A percentile compares a stretch with the other conserved stretches of the same genome.
These are phyloP conservation scores for Gossypium bickii DNA, from an alignment of 345 rosid species.

Conservation along the genomic window DNA sequence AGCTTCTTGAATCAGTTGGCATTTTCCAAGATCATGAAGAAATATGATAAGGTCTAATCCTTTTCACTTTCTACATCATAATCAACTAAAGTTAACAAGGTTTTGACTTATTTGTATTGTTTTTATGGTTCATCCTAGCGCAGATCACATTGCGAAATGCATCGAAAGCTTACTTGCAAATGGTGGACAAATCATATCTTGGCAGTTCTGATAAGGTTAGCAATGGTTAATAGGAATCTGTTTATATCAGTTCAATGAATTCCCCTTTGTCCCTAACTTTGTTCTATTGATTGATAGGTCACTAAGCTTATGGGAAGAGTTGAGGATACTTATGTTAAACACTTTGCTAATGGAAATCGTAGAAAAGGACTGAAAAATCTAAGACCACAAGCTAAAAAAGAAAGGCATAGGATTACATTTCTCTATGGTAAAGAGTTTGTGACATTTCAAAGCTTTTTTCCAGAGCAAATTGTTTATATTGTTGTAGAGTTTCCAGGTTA, in stretches of 20 bases:
- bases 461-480: background rate
- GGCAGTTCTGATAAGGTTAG: constrained; percentile 74
- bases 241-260: background rate
- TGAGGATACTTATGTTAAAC: constrained; percentile 60
- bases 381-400: constrained; percentile 53
- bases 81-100: background rate
- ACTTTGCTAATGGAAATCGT: constrained; percentile 70
- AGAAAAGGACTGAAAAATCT: constrained; percentile 56
- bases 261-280: background rate
- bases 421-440: constrained; percentile 40
- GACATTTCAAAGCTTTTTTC: background rate
- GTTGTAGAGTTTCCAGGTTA: background rate
- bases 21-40: constrained; percentile 78
- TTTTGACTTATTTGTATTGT: constrained; percentile 2
- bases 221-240: background rate
- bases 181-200: constrained; percentile 65
- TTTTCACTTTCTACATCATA: background rate
- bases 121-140: background rate
- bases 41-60: constrained; percentile 68
- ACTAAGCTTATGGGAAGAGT: constrained; percentile 58
- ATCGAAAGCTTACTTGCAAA: constrained; percentile 48
- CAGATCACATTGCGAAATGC: constrained; percentile 63
- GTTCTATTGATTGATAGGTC: constrained; percentile 32
- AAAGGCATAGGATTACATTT: constrained; percentile 64
- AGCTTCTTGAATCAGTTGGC: constrained; percentile 77